These are phyloP conservation scores for Globisporangium okanoganense DNA, from an alignment of 352 stramenopile species.

Conservation along the genomic window DNA sequence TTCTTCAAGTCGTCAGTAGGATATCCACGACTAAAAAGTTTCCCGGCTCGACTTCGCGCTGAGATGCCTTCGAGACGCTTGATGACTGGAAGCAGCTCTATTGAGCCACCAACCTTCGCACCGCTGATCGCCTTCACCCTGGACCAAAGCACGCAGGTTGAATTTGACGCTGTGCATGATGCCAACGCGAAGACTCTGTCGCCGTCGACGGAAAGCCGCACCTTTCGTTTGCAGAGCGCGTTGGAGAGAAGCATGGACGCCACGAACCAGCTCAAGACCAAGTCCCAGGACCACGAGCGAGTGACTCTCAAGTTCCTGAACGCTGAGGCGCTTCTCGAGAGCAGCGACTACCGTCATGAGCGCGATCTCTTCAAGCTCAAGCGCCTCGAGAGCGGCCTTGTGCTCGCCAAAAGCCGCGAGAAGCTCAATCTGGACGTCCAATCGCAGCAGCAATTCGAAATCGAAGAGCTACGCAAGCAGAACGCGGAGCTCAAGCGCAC, in stretches of 20 bases:
- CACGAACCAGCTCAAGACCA: constrained; percentile 33
- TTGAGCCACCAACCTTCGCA: constrained; percentile 20
- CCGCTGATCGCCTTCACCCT: constrained; percentile 22
- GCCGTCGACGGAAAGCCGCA: not conserved
- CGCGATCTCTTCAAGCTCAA: constrained; percentile 23
- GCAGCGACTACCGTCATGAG: constrained; percentile 16
- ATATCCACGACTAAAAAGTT: constrained; percentile 8
- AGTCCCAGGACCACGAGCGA: constrained; percentile 41
- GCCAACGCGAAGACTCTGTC: not conserved
- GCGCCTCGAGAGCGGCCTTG: constrained; percentile 26
- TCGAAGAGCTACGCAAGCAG: constrained; percentile 20
- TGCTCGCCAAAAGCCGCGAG: constrained; percentile 29
- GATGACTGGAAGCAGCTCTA: not conserved
- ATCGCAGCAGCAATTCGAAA: constrained; percentile 22
- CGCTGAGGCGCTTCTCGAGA: constrained; percentile 19
- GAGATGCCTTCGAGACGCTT: constrained; percentile 16
- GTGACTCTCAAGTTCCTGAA: constrained; percentile 25
- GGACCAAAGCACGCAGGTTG: constrained; percentile 30
- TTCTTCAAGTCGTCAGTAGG: constrained; percentile 13
- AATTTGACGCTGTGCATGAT: constrained; percentile 10
- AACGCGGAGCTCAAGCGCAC: constrained; percentile 22
- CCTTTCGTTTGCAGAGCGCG: constrained; percentile 22
- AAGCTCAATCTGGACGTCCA: constrained; percentile 29
- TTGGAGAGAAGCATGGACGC: constrained; percentile 34
- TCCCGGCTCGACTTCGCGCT: constrained; percentile 27